phyloP scores from a whole-genome alignment of 345 rosid genomes.

The Rhodamnia rubescens region DNA sequence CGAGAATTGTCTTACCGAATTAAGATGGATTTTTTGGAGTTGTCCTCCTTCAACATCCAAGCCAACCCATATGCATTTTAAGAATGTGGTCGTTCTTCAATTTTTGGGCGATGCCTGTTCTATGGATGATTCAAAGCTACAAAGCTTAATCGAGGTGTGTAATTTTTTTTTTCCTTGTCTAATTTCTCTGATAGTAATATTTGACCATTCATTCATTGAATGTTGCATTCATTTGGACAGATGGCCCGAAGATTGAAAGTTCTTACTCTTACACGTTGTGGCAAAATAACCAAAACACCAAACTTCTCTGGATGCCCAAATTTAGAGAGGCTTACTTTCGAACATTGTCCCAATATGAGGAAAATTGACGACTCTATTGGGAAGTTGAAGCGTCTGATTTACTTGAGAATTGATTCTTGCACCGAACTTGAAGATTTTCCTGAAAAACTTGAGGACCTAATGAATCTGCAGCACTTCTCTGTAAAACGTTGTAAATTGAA shows the following conservation, averaged over 20 bases:
- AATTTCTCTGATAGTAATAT: background rate
- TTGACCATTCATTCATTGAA: background rate
- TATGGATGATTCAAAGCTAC: background rate
- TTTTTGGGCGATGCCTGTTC: background rate
- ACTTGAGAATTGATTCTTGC: too few relatives aligned
- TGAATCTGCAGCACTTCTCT: background rate
- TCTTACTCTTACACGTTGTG: background rate
- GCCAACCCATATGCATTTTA: background rate
- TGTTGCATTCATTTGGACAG: background rate
- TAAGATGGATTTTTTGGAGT: slow-evolving; percentile 1
- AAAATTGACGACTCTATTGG: background rate
- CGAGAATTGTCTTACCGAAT: background rate
- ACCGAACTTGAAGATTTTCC: background rate
- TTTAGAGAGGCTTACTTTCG: background rate
- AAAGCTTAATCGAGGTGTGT: background rate
- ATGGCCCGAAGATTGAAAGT: background rate
- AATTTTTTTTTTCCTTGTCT: background rate
- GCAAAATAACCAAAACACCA: background rate
- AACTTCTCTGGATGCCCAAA: background rate
- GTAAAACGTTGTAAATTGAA: background rate
- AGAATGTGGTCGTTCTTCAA: background rate
- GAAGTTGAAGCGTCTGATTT: background rate
- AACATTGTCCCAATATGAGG: background rate
- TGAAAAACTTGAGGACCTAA: background rate
- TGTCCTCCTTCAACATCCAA: background rate